Evolutionary conservation across 768 basidiomycete species (phyloP).

Genomic region (Russula sp.): DNA sequence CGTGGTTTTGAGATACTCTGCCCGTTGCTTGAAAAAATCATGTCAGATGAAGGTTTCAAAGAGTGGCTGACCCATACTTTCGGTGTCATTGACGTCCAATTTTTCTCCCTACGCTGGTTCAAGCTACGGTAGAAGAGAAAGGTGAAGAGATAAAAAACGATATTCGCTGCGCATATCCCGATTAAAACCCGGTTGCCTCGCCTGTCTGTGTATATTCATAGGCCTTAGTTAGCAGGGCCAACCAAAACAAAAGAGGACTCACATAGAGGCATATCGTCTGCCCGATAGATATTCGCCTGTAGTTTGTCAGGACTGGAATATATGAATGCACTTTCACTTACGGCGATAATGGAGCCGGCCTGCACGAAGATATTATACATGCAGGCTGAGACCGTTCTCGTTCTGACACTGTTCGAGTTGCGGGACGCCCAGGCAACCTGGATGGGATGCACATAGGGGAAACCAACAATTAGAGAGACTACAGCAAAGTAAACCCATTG

Average conservation of each 20-base stretch:
- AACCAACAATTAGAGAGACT: slow-evolving; percentile 47
- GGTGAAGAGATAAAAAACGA: slow-evolving; percentile 42
- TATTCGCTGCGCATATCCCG: slow-evolving; percentile 46
- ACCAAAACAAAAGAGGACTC: slow-evolving; percentile 18
- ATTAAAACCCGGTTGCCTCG: slow-evolving; percentile 52
- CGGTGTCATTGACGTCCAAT: slow-evolving; percentile 44
- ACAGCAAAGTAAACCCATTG: slow-evolving; percentile 52
- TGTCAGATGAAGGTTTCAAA: background rate
- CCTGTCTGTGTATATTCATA: slow-evolving; percentile 42
- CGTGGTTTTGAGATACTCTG: slow-evolving; percentile 53
- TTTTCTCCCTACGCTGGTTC: slow-evolving; percentile 41
- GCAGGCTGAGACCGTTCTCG: slow-evolving; percentile 37
- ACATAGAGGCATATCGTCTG: background rate
- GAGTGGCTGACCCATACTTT: slow-evolving; percentile 30
- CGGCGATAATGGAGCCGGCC: slow-evolving; percentile 29
- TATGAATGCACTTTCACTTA: background rate
- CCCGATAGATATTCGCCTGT: background rate
- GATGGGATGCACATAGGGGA: slow-evolving; percentile 35
- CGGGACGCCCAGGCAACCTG: slow-evolving; percentile 48
- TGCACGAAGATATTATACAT: slow-evolving; percentile 64
- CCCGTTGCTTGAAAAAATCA: slow-evolving; percentile 37
- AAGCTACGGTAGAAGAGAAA: slow-evolving; percentile 49
- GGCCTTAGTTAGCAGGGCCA: background rate
- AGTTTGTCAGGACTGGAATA: background rate
- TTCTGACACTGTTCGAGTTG: slow-evolving; percentile 54